phyloP scores from a whole-genome alignment of 2,329 filamentous ascomycete species.

The Truncatella angustata region DNA sequence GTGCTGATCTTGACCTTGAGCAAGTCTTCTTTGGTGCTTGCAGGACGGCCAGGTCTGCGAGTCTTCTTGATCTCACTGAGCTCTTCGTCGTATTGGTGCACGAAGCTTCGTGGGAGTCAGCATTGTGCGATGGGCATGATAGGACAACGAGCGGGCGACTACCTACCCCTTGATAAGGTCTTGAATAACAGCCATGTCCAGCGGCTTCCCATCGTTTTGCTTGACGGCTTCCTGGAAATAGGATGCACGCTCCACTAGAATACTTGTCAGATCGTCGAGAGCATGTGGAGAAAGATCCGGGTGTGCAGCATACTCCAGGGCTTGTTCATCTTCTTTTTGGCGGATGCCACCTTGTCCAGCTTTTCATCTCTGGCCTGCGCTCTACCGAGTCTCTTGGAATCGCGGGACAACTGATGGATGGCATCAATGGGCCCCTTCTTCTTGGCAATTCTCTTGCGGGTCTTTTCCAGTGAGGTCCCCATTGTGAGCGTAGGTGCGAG shows the following conservation, averaged over 20 bases:
- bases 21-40: constrained; percentile 73
- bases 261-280: background rate
- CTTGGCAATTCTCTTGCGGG: constrained; percentile 85
- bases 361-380: constrained; percentile 81
- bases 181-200: constrained; percentile 58
- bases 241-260: constrained; percentile 60
- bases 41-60: constrained; percentile 75
- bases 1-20: constrained; percentile 68
- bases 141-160: background rate
- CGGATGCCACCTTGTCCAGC: constrained; percentile 68
- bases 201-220: constrained; percentile 46
- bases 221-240: constrained; percentile 70
- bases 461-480: constrained; percentile 77
- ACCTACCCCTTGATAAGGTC: constrained; percentile 58
- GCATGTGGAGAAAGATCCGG: background rate
- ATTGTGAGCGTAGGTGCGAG: constrained; percentile 50
- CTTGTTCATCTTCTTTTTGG: constrained; percentile 71
- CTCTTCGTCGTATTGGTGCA: constrained; percentile 70
- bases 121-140: background rate
- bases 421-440: constrained; percentile 74
- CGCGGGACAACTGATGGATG: constrained; percentile 84
- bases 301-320: constrained; percentile 58
- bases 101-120: constrained; percentile 49
- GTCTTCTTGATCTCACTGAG: constrained; percentile 63
- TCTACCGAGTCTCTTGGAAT: constrained; percentile 76